Base-by-base conservation (phyloP, 352 stramenopile genomes). In the Pythium angustatum region DNA sequence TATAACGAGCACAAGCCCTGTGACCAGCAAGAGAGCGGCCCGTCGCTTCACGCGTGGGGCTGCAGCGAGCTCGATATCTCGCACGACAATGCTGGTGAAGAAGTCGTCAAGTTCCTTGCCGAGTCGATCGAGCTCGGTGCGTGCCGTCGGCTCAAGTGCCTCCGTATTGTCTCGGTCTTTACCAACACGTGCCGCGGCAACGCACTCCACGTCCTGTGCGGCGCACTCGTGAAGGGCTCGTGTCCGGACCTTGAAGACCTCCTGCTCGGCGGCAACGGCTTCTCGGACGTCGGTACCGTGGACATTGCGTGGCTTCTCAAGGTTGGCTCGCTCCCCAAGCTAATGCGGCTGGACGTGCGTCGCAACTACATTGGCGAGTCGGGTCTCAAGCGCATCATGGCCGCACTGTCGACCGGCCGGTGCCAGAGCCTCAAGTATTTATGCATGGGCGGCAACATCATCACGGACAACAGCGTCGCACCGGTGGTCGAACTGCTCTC, bases 371-470 rank as follows among this genome's bases (percentile, higher is more conserved):
- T 93, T 62, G 82, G 82, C 44, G 85, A 93, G 68, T 84, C 79
- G 17, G 84, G 84, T 4, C 60, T 93, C 12, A 89, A 88, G 65
- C 75, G 80, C 21, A 85, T 93, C 51, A 91, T 90, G 81, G 71
- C 73, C 10, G 75, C 84, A 31, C 64, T 93, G 3, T 68, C 71
- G 14, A 72, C 55, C 8, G 81, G 84, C 0, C 72, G 73, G 22
- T 86, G 73, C 56, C 68, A 72, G 28, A 71, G 85, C 49, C 84
- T 93, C 59, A 88, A 90, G 81, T 90, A 88, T 70, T 72, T 93
- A 64, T 93, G 84, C 73, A 88, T 93, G 78, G 84, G 84, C 27
- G 84, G 84, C 67, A 93, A 93, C 66, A 93, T 91, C 59, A 91
- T 93, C 69, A 91, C 84, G 31, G 84, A 93, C 73, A 89, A 87